Evolutionary conservation across 1,284 basidiomycete species (phyloP), one percentile per base, ranked within the genome.

Genomic region (Porogramme epimiltina): DNA sequence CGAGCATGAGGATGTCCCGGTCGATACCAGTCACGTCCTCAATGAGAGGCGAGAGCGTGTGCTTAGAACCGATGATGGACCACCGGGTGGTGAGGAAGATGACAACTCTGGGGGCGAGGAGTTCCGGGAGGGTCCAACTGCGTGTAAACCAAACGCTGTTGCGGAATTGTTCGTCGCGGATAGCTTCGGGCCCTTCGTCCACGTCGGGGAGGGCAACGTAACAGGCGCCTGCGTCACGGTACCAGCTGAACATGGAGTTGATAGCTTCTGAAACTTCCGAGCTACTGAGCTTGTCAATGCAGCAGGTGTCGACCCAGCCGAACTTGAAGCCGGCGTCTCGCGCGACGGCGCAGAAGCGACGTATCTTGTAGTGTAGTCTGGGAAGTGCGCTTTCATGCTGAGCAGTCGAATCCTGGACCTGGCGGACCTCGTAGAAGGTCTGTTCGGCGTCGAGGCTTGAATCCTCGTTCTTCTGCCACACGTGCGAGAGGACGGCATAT

Each of bases 151-250:
- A 54, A 18, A 23, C 20, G 47, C 52, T 49, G 2, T 31, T 20
- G 10, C 47, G 39, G 52, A 54, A 54, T 25, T 53, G 47, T 42
- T 45, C 43, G 43, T 41, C 47, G n/a, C n/a, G n/a, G n/a, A n/a
- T n/a, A n/a, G n/a, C n/a, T n/a, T n/a, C n/a, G n/a, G n/a, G n/a
- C n/a, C n/a, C n/a, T n/a, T n/a, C n/a, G 5, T 20, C 13, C 13
- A 40, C 39, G 11, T 40, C 39, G 3, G 9, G 19, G 20, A 40
- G 39, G 39, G 25, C 22, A 2, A 23, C 39, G 6, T 40, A 23
- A 4, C 39, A 39, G 18, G 23, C 18, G 4, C 9, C 2, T 1
- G 37, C 16, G 4, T 3, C 19, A 6, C 18, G 22, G 13, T 41
- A 41, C 39, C 39, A 41, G 3, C n/a, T 20, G 22, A 16, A 41